Conservation (phyloP, 805 yeast genomes). For the Pichia manshurica region DNA sequence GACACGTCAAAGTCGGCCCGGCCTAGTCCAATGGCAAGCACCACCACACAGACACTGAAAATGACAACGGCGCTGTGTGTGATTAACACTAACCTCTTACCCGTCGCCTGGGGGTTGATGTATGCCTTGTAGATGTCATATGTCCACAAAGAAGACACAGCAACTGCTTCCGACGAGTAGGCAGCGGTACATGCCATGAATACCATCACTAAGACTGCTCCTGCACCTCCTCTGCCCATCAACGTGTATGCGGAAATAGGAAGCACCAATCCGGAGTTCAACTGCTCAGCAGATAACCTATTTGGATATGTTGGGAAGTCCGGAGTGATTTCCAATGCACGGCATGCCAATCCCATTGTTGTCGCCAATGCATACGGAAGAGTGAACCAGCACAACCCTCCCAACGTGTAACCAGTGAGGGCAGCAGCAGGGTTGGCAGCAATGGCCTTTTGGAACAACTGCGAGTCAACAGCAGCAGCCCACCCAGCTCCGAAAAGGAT, state of each 20-base stretch:
- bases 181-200: slow-evolving; percentile 53
- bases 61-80: slow-evolving; percentile 40
- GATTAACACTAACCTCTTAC: slow-evolving; percentile 39
- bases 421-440: slow-evolving; percentile 38
- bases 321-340: slow-evolving; percentile 27
- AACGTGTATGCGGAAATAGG: slow-evolving; percentile 48
- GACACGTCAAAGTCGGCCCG: slow-evolving; percentile 49
- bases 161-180: slow-evolving; percentile 50
- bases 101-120: slow-evolving; percentile 44
- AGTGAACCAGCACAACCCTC: slow-evolving; percentile 42
- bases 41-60: slow-evolving; percentile 42
- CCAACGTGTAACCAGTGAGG: slow-evolving; percentile 40
- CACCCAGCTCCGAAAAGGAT: slow-evolving; percentile 33
- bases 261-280: slow-evolving; percentile 43
- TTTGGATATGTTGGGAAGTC: slow-evolving; percentile 22
- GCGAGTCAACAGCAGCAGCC: slow-evolving; percentile 32
- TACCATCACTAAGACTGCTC: slow-evolving; percentile 40
- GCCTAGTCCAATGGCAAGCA: slow-evolving; percentile 45
- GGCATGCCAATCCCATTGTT: slow-evolving; percentile 36
- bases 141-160: slow-evolving; percentile 45
- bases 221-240: slow-evolving; percentile 47
- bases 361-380: slow-evolving; percentile 35
- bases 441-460: slow-evolving; percentile 35
- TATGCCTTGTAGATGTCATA: slow-evolving; percentile 48
- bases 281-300: slow-evolving; percentile 36